phyloP scores from a whole-genome alignment of 768 basidiomycete species.

The Lentinus tigrinus region DNA sequence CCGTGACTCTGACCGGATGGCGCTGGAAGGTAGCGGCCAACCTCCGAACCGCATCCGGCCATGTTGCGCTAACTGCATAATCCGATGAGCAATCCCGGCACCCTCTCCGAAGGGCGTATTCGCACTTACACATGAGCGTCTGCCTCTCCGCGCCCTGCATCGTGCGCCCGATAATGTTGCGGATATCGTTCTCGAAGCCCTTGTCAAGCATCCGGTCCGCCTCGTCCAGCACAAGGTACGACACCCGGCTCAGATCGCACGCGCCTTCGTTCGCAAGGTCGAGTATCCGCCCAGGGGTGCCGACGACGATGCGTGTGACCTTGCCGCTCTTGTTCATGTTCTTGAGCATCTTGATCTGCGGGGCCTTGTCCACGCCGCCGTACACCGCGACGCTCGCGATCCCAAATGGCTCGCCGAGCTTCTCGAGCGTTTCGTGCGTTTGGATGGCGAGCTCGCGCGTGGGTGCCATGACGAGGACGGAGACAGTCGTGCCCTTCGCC shows the following conservation, averaged over 20 bases:
- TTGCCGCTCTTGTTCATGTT: constrained; percentile 49
- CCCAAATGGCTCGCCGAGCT: constrained; percentile 70
- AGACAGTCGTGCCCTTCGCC: constrained; percentile 37
- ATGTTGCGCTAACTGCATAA: constrained; percentile 87
- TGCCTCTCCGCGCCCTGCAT: constrained; percentile 71
- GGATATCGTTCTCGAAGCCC: constrained; percentile 97
- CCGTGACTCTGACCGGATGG: constrained; percentile 85
- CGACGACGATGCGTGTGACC: constrained; percentile 79
- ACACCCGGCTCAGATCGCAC: constrained; percentile 81
- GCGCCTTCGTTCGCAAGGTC: constrained; percentile 88
- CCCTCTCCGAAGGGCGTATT: neutral
- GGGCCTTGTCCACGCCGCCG: constrained; percentile 91
- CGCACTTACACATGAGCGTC: constrained; percentile 85
- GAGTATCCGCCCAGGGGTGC: constrained; percentile 91
- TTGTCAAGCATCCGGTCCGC: constrained; percentile 98
- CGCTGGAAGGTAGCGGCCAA: constrained; percentile 87
- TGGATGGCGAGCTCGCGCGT: constrained; percentile 97
- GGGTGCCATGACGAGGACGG: constrained; percentile 72
- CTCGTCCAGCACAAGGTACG: constrained; percentile 94
- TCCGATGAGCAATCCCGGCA: neutral
- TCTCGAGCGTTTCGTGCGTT: constrained; percentile 80
- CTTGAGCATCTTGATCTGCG: constrained; percentile 71
- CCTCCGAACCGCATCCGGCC: constrained; percentile 92
- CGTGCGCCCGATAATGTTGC: constrained; percentile 78
- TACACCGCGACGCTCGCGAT: constrained; percentile 86